A percentile compares a stretch with the other conserved stretches of the same genome.
phyloP scores from a whole-genome alignment of 345 rosid genomes.

The Excoecaria agallocha region DNA sequence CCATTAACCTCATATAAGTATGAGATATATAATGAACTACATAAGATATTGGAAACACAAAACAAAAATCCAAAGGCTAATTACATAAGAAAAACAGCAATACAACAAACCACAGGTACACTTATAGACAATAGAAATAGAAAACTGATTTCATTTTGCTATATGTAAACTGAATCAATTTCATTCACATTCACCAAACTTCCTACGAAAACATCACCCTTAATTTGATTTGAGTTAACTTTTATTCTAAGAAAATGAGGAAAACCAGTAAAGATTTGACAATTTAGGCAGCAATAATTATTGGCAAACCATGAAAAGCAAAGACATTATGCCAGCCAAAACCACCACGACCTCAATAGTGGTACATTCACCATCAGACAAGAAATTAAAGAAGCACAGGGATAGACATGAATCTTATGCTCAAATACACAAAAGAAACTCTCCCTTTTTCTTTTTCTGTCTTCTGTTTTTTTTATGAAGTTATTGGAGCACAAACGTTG shows the following conservation, averaged over 20 bases:
- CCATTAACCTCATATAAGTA: neutral
- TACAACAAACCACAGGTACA: too few relatives aligned
- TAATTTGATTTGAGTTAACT: neutral
- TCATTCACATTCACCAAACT: neutral
- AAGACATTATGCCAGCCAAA: neutral
- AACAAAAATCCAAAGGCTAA: neutral
- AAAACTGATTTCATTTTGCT: neutral
- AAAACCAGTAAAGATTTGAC: neutral
- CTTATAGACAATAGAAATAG: neutral
- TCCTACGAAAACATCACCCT: neutral
- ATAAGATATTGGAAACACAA: neutral
- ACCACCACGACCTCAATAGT: too few relatives aligned
- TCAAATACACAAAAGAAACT: too few relatives aligned
- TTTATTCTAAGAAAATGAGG: neutral
- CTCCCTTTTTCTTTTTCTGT: too few relatives aligned
- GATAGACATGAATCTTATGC: too few relatives aligned
- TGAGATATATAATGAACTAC: neutral
- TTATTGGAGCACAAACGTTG: neutral
- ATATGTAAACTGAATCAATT: neutral
- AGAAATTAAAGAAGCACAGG: neutral
- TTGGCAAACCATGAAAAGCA: neutral
- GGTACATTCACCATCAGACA: too few relatives aligned
- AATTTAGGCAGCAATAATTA: neutral
- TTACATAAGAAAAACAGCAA: neutral
- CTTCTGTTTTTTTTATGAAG: neutral